phyloP scores from a whole-genome alignment of 176 grass and related monocot genomes.

The Cenchrus fungigraminus region DNA sequence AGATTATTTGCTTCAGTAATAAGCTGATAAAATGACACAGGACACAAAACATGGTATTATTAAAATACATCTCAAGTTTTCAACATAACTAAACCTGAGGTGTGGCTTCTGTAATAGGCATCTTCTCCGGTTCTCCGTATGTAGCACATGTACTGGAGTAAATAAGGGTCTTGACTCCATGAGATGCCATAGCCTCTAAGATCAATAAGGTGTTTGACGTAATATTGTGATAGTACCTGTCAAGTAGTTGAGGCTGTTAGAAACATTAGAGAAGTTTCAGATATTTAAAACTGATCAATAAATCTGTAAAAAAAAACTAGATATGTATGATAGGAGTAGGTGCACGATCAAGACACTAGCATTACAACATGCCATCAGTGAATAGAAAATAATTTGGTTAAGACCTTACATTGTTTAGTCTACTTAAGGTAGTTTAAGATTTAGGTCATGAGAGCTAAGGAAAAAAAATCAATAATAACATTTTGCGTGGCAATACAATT shows the following conservation, averaged over 20 bases:
- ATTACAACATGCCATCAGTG: constrained; percentile 18
- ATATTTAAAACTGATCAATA: background rate
- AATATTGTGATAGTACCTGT: constrained; percentile 89
- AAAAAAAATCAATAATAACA: background rate
- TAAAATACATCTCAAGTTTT: constrained; percentile 23
- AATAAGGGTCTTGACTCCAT: constrained; percentile 75
- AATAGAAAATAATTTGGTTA: background rate
- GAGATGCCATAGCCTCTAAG: constrained; percentile 82
- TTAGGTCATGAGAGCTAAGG: background rate
- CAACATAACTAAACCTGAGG: constrained; percentile 61
- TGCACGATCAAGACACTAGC: background rate
- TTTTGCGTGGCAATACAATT: constrained; percentile 9
- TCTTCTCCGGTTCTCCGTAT: constrained; percentile 81
- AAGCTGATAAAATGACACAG: constrained; percentile 9
- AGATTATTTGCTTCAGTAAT: constrained; percentile 23
- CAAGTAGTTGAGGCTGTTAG: constrained; percentile 33
- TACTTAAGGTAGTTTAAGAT: background rate
- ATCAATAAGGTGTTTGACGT: constrained; percentile 72
- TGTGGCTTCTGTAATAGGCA: constrained; percentile 78
- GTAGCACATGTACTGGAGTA: constrained; percentile 91
- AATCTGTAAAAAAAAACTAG: background rate
- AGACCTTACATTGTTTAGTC: background rate
- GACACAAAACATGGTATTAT: constrained; percentile 16
- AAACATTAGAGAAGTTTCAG: constrained; percentile 18
- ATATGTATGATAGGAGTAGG: constrained; percentile 5